Base-by-base conservation (phyloP, 768 basidiomycete species). In the Pleurotus citrinopileatus region DNA sequence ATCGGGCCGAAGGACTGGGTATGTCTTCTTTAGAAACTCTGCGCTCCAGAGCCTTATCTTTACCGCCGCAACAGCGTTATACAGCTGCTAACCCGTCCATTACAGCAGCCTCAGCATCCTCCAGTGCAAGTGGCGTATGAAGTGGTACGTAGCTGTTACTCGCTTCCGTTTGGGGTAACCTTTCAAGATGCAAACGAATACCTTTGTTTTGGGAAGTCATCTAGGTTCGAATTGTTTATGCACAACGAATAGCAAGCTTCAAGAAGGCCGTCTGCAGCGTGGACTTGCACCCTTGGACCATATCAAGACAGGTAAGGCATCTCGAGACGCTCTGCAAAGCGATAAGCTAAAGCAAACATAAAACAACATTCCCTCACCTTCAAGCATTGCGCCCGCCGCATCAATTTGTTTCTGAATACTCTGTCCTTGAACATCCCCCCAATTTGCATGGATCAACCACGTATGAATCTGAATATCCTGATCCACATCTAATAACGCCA, bases 1-100 rank as follows among this genome's bases (percentile, higher is more conserved):
- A 5, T 63, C 72, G 46, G 64, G 67, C 2, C 64, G 63, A 28
- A 60, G 47, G 3, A 64, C 68, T 2, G 77, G 76, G 77, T 76
- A 47, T 44, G 68, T 53, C 27, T 6, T n/a, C n/a, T 42, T 25
- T 20, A 25, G 22, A n/a, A 17, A 40, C 23, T 50, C 27, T 29
- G 7, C 55, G 34, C 5, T 40, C 3, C 38, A 0, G 32, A 25
- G 6, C 12, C 1, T n/a, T 25, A 10, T 20, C 27, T 48, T 20
- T 37, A n/a, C n/a, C n/a, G n/a, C n/a, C 36, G 4, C n/a, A 19
- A 17, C 37, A 57, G 55, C 13, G 25, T 57, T 13, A 19, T 55
- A 9, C 38, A 38, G 32, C 9, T 58, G 6, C 19, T 55, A 20
- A 45, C 54, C 27, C 26, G 45, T 17, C 45, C 45, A 13, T 25